phyloP scores from a whole-genome alignment of 1,284 basidiomycete species.

The Cyathus pygmaeus region DNA sequence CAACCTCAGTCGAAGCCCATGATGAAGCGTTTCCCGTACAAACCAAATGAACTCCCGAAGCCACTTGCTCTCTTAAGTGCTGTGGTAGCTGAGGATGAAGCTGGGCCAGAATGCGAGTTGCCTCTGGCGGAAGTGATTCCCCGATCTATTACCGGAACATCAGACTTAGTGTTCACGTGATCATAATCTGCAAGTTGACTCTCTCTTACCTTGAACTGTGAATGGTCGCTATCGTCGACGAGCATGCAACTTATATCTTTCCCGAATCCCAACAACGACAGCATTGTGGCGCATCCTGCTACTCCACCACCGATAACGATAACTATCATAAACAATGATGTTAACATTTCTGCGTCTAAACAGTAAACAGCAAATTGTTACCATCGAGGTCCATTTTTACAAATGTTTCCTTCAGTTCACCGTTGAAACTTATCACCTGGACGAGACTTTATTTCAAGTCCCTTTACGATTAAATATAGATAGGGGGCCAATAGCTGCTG shows the following conservation, averaged over 20 bases:
- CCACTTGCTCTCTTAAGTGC: constrained; percentile 7
- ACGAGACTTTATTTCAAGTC: no score
- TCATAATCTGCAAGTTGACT: not conserved
- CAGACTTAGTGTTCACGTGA: not conserved
- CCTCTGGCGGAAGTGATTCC: constrained; percentile 44
- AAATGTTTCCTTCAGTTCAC: no score
- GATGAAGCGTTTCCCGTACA: constrained; percentile 46
- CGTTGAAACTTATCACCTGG: no score
- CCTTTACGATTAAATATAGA: no score
- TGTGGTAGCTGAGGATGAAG: constrained; percentile 25
- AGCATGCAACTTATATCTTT: constrained; percentile 27
- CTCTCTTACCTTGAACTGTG: constrained; percentile 30
- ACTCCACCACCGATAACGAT: constrained; percentile 40
- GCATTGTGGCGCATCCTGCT: constrained; percentile 40
- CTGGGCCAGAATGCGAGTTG: constrained; percentile 29
- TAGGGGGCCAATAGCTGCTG: no score
- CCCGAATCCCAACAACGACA: constrained; percentile 23
- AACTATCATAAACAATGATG: constrained; percentile 14
- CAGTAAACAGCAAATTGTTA: not conserved
- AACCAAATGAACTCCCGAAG: constrained; percentile 6
- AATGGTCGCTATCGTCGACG: constrained; percentile 39
- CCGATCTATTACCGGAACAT: constrained; percentile 36
- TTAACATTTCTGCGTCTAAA: no score
- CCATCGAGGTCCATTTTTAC: no score
- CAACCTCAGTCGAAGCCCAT: constrained; percentile 33